These are phyloP conservation scores for Asterochloris erici DNA, from an alignment of 139 green algal genomes.

Conservation along the genomic window DNA sequence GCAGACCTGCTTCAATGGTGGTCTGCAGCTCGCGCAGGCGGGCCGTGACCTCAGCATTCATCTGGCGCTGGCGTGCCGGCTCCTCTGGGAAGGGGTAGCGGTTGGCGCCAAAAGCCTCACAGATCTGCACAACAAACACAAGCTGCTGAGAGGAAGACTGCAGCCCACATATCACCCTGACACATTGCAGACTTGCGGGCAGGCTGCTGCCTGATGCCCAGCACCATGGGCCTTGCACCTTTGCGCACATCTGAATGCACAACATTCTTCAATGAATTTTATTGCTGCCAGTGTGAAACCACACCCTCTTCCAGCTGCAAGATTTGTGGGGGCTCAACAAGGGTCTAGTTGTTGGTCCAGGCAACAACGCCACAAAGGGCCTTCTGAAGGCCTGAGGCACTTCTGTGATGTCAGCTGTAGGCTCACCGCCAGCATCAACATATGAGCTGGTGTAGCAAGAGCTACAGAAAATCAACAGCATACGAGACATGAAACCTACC, in stretches of 20 bases:
- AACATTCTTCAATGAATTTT: no score
- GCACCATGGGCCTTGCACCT: background rate
- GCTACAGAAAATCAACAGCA: no score
- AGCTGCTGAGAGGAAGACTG: background rate
- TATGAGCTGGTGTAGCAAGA: no score
- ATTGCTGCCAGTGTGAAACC: no score
- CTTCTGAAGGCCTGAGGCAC: no score
- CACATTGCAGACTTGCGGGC: background rate
- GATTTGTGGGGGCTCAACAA: no score
- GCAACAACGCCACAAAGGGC: no score
- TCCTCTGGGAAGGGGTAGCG: conserved; percentile 98
- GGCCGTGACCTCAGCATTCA: conserved; percentile 82
- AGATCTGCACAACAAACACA: conserved; percentile 66
- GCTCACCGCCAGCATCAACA: no score
- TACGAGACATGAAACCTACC: conserved; percentile 20
- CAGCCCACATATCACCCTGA: background rate
- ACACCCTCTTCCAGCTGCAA: no score
- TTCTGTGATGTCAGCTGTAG: no score
- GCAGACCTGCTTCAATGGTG: conserved; percentile 79
- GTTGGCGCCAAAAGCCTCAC: conserved; percentile 93
- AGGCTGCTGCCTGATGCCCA: background rate
- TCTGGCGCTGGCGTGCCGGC: conserved; percentile 72
- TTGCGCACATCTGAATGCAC: no score
- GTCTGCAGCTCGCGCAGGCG: conserved; percentile 87
- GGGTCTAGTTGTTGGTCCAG: no score